phyloP scores from a whole-genome alignment of 1,284 basidiomycete genomes.

The Boletus sp. region DNA sequence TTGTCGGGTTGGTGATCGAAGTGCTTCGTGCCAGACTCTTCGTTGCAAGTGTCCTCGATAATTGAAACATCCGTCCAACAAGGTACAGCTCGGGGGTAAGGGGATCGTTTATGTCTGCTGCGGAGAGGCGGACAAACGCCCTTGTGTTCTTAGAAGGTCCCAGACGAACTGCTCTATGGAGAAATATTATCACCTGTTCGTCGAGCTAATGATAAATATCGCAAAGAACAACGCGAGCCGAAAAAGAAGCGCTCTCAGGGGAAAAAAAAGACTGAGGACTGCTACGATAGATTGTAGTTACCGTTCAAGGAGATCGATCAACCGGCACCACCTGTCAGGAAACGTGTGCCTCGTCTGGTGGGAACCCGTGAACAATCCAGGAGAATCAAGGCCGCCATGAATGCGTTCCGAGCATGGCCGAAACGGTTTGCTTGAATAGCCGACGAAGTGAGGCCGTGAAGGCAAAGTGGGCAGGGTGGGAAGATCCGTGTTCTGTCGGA shows the following conservation, averaged over 20 bases:
- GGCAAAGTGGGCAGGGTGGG: slow-evolving; percentile 6
- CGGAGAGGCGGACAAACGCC: slow-evolving; percentile 6
- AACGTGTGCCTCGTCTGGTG: not conserved
- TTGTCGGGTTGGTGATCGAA: slow-evolving; percentile 14
- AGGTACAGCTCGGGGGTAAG: slow-evolving; percentile 3
- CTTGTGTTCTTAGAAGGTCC: slow-evolving; percentile 1
- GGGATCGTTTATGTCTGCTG: slow-evolving; percentile 6
- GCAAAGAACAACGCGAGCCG: slow-evolving; percentile 7
- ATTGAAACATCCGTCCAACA: slow-evolving; percentile 16
- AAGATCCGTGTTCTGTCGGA: slow-evolving; percentile 16
- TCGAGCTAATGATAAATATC: slow-evolving; percentile 7
- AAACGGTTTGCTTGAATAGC: slow-evolving; percentile 16
- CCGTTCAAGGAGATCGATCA: slow-evolving; percentile 13
- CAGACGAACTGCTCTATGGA: slow-evolving; percentile 7
- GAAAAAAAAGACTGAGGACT: slow-evolving; percentile 8
- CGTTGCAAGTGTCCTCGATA: slow-evolving; percentile 1
- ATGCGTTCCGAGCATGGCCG: slow-evolving; percentile 12
- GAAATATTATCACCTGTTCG: slow-evolving; percentile 1
- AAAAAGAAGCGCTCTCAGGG: slow-evolving; percentile 11
- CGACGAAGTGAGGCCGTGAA: slow-evolving; percentile 15
- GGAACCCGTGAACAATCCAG: slow-evolving; percentile 9
- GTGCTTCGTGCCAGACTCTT: slow-evolving; percentile 1
- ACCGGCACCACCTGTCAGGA: slow-evolving; percentile 14
- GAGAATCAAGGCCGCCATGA: slow-evolving; percentile 10
- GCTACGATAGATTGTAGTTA: slow-evolving; percentile 4